Evolutionary conservation across 768 basidiomycete species (phyloP).

Genomic region (Wakefieldia striispora): DNA sequence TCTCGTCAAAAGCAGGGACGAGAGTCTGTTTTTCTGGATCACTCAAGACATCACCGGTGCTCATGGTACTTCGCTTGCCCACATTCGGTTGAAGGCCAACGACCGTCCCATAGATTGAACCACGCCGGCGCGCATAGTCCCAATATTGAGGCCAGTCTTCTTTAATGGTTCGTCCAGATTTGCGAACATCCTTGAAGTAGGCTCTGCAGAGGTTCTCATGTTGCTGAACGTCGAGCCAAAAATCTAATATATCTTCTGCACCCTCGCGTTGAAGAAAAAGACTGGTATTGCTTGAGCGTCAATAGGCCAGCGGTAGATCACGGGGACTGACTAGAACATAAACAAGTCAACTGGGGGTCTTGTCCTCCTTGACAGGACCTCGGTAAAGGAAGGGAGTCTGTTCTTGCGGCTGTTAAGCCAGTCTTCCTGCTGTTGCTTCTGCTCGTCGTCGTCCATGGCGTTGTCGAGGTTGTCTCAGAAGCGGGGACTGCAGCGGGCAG

Average conservation of each 20-base stretch:
- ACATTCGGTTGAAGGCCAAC: constrained; percentile 65
- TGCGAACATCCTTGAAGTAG: constrained; percentile 98
- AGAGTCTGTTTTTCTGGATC: constrained; percentile 73
- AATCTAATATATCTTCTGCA: constrained; percentile 94
- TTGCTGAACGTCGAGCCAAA: constrained; percentile 99
- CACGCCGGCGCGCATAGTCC: constrained; percentile 87
- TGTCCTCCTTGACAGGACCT: constrained; percentile 89
- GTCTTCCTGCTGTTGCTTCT: constrained; percentile 58
- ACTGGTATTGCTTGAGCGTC: constrained; percentile 40
- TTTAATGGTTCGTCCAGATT: constrained; percentile 88
- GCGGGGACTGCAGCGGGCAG: constrained; percentile 16
- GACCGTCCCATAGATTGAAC: constrained; percentile 90
- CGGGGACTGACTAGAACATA: constrained; percentile 89
- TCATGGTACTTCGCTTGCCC: constrained; percentile 78
- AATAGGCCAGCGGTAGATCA: neutral
- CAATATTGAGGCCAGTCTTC: constrained; percentile 99
- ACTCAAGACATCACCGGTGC: constrained; percentile 67
- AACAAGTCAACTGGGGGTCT: constrained; percentile 96
- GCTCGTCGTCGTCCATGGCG: constrained; percentile 58
- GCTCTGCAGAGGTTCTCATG: constrained; percentile 98
- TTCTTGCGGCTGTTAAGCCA: constrained; percentile 70
- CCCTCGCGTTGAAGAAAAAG: constrained; percentile 95
- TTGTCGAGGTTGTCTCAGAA: constrained; percentile 1
- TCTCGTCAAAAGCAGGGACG: constrained; percentile 44
- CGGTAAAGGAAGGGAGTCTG: constrained; percentile 82